Conservation (phyloP, 1,284 basidiomycete genomes). For the Erythrobasidium hasegawianum region DNA sequence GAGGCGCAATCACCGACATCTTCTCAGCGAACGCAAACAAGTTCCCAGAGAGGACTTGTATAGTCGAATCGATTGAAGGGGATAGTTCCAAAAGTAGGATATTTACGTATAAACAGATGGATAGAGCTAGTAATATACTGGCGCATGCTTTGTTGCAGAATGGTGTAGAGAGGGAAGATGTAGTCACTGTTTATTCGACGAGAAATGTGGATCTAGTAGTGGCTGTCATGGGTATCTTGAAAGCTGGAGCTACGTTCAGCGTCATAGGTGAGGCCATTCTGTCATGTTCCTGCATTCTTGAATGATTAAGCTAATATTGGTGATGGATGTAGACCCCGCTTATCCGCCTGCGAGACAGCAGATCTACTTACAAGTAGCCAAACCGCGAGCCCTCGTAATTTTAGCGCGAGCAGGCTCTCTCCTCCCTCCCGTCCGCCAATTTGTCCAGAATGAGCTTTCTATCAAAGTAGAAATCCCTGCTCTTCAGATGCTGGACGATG, state of each 20-base stretch:
- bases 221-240: conserved; percentile 93
- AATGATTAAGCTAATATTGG: too few species aligned
- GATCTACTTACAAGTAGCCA: conserved; percentile 91
- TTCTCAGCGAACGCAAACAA: conserved; percentile 76
- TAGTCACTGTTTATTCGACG: conserved; percentile 98
- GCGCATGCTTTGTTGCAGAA: conserved; percentile 83
- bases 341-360: conserved; percentile 92
- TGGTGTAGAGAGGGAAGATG: conserved; percentile 87
- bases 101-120: conserved; percentile 78
- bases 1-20: conserved; percentile 90
- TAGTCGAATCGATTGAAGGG: conserved; percentile 61
- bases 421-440: conserved; percentile 76
- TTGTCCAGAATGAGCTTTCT: conserved; percentile 71
- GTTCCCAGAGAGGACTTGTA: conserved; percentile 74
- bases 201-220: conserved; percentile 95
- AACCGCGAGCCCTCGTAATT: conserved; percentile 84
- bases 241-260: conserved; percentile 94
- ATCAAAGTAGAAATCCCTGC: conserved; percentile 93
- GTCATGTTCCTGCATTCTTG: too few species aligned
- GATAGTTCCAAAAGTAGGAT: conserved; percentile 56
- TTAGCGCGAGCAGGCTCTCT: conserved; percentile 86
- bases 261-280: conserved; percentile 83
- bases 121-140: conserved; percentile 80
- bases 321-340: conserved; percentile 76
- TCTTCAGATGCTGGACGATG: conserved; percentile 66